These are phyloP conservation scores for Lentinula sp. DNA, from an alignment of 768 basidiomycete species.

Conservation along the genomic window DNA sequence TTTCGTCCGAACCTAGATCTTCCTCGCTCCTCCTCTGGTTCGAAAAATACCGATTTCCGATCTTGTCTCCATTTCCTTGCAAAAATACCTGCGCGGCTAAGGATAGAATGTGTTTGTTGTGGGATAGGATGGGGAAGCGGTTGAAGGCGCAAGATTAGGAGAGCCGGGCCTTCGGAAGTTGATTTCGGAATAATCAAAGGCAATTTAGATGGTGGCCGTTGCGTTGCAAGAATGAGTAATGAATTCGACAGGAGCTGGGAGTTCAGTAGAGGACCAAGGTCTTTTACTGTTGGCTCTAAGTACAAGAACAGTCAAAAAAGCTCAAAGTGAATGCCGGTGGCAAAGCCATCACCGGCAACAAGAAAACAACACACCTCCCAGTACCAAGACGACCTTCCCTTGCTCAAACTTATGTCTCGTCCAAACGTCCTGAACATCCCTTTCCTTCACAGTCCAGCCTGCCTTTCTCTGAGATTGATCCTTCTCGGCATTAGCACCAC, in stretches of 20 bases:
- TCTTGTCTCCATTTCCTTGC: neutral
- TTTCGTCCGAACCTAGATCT: neutral
- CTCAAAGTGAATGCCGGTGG: neutral
- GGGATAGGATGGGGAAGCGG: conserved; percentile 22
- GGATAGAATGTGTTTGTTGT: conserved; percentile 26
- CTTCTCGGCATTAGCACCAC: neutral
- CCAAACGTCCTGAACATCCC: neutral
- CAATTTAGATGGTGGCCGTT: conserved; percentile 26
- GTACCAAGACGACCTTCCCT: neutral
- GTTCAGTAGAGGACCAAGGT: conserved; percentile 29
- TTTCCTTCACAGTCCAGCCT: neutral
- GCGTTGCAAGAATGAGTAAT: conserved; percentile 35
- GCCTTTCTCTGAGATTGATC: neutral
- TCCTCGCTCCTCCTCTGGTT: neutral
- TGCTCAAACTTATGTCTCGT: neutral
- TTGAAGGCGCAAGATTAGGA: conserved; percentile 19
- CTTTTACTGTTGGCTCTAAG: conserved; percentile 24
- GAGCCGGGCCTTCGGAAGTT: neutral
- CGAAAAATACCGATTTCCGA: neutral
- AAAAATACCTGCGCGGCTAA: neutral
- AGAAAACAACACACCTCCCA: neutral
- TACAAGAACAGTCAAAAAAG: neutral
- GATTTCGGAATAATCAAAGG: conserved; percentile 11
- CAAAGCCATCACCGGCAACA: neutral
- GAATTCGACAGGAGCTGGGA: conserved; percentile 24